phyloP scores from a whole-genome alignment of 169 alveolate species.

The Perkinsus olseni region DNA sequence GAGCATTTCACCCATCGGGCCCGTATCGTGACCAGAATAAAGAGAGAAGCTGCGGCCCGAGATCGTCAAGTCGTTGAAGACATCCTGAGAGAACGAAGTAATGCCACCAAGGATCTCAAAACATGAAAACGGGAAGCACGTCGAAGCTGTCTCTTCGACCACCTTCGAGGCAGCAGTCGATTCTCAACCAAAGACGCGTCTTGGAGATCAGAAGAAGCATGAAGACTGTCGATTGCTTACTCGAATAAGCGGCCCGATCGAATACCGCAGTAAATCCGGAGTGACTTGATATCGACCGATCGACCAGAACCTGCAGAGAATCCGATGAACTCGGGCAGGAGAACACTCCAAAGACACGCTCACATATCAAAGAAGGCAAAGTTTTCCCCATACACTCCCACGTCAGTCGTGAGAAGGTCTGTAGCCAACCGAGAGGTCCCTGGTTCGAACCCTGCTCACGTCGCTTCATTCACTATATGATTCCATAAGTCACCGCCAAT shows the following conservation, averaged over 20 bases:
- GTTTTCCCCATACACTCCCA: too few relatives aligned
- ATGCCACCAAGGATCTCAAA: too few relatives aligned
- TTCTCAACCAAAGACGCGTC: too few relatives aligned
- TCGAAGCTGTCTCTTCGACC: too few relatives aligned
- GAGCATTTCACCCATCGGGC: not conserved
- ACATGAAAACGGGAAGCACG: too few relatives aligned
- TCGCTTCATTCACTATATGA: not conserved
- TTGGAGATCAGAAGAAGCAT: too few relatives aligned
- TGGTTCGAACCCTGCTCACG: not conserved
- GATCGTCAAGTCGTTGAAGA: not conserved
- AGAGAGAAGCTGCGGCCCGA: not conserved
- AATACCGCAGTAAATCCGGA: not conserved
- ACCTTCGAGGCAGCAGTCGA: too few relatives aligned
- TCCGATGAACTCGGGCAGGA: too few relatives aligned
- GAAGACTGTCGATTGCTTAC: too few relatives aligned
- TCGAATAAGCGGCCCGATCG: not conserved
- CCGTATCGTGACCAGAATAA: not conserved
- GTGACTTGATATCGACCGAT: not conserved
- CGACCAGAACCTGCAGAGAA: not conserved
- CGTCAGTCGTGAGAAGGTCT: too few relatives aligned
- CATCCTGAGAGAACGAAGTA: not conserved
- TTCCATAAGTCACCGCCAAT: not conserved
- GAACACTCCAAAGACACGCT: too few relatives aligned
- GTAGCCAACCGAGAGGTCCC: not conserved
- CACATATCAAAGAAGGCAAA: too few relatives aligned